Base-by-base conservation (phyloP, 768 basidiomycete species). In the Brasilioporus rufonigricans region DNA sequence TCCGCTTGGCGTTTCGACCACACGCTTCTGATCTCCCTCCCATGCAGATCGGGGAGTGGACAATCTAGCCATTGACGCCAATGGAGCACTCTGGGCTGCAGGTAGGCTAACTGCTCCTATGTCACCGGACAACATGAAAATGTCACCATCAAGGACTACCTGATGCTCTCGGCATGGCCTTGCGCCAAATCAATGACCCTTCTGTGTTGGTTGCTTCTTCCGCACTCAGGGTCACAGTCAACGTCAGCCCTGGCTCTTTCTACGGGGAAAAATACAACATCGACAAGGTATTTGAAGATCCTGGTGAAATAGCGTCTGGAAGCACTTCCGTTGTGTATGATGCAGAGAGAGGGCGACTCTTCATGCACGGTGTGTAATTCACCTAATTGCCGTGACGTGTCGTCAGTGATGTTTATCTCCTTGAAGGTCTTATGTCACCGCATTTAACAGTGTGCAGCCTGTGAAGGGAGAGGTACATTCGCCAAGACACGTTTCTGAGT, bases 281-380 rank as follows among this genome's bases (percentile, higher is more conserved):
- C 16, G 79, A 83, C 49, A 85, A 80, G 76, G 74, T 81, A 11
- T 88, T 90, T 54, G 84, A 88, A 65, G 86, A 90, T 65, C 74
- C 83, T 54, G 87, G 89, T 10, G 70, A 64, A 4, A 47, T 85
- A 24, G 79, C 80, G 12, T 80, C 80, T 16, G 83, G 78, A 8
- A 71, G 76, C 33, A 91, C 88, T 2, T 73, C 78, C 2, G 85
- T 71, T 3, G 83, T 74, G 16, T 79, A 84, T 60, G 85, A 87
- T 61, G 67, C 78, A 3, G 60, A 77, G 58, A 73, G 81, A 45
- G 68, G 71, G 19, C 73, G 62, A 33, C 62, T 89, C 19, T 89
- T 80, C 67, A 63, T 88, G 56, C 80, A 82, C 61, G 86, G 87
- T 85, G 65, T 53, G 77, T 60, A 16, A 43, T 45, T 29, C 10